Conservation (phyloP, 768 basidiomycete species). For the Serendipita sp. region DNA sequence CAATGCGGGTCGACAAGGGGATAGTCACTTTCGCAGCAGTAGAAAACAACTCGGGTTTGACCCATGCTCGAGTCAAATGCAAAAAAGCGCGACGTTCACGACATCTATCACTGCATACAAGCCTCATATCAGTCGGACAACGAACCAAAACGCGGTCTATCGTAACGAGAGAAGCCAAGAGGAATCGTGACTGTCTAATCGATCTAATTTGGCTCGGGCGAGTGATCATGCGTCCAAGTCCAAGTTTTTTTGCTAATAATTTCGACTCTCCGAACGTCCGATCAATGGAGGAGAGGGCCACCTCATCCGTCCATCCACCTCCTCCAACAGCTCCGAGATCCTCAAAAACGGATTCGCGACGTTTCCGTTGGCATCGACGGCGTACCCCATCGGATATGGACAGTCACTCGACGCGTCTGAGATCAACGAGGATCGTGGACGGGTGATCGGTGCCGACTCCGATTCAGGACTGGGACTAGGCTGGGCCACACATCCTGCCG, state of each 20-base stretch:
- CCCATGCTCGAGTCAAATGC: too few relatives aligned
- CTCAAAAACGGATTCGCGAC: slow-evolving; percentile 4
- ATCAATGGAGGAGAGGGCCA: slow-evolving; percentile 1
- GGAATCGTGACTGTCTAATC: too few relatives aligned
- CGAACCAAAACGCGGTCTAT: not conserved
- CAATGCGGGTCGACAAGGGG: too few relatives aligned
- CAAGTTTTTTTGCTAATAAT: not conserved
- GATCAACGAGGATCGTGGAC: slow-evolving; percentile 3
- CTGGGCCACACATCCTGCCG: not conserved
- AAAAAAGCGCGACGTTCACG: not conserved
- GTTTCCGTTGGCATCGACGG: not conserved
- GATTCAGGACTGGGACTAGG: not conserved
- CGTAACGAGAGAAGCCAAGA: too few relatives aligned
- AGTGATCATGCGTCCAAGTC: too few relatives aligned
- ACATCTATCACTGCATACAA: not conserved
- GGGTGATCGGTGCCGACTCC: not conserved
- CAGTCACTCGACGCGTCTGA: slow-evolving; percentile 2
- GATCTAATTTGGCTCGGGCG: too few relatives aligned
- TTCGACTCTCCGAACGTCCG: not conserved
- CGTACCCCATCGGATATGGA: not conserved
- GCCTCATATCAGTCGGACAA: not conserved
- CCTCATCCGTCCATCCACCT: not conserved
- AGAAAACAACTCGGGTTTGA: too few relatives aligned
- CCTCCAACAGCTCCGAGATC: slow-evolving; percentile 1
- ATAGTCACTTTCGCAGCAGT: not conserved